Percentiles rank a stretch among this genome's conserved stretches.
phyloP scores from a whole-genome alignment of 768 basidiomycete species.

The Melanogaster broomeanus region DNA sequence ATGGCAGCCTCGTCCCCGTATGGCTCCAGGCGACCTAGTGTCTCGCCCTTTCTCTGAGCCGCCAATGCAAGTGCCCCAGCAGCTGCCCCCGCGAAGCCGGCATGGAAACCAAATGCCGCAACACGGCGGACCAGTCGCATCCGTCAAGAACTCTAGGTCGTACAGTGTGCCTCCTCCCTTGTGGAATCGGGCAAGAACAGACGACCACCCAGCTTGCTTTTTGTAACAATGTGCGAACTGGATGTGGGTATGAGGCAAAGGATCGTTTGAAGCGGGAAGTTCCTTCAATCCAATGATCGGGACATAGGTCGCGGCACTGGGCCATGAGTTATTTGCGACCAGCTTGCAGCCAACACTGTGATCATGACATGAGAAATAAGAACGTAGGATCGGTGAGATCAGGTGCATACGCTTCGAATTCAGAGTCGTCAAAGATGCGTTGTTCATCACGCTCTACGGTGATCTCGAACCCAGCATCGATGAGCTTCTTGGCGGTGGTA shows the following conservation, averaged over 20 bases:
- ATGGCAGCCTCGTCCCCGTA: conserved; percentile 85
- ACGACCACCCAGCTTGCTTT: conserved; percentile 88
- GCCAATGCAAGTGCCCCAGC: conserved; percentile 84
- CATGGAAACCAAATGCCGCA: conserved; percentile 97
- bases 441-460: conserved; percentile 91
- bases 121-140: conserved; percentile 84
- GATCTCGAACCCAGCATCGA: conserved; percentile 89
- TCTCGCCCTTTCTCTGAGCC: conserved; percentile 58
- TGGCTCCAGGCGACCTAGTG: conserved; percentile 71
- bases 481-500: conserved; percentile 82
- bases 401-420: conserved; percentile 83
- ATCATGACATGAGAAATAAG: conserved; percentile 5
- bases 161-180: conserved; percentile 84
- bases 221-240: conserved; percentile 99
- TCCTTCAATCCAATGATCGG: conserved; percentile 97
- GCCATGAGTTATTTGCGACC: conserved; percentile 88
- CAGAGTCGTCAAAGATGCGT: conserved; percentile 90
- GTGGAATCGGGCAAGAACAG: conserved; percentile 83
- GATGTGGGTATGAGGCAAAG: conserved; percentile 92
- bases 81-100: conserved; percentile 97
- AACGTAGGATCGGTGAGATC: not conserved
- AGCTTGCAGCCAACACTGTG: conserved; percentile 87
- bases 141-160: conserved; percentile 94
- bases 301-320: conserved; percentile 66
- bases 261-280: conserved; percentile 78